Percentiles rank a stretch among this genome's conserved stretches.
Evolutionary conservation across 768 basidiomycete species (phyloP).

Genomic region (Pulveroboletus sp.): DNA sequence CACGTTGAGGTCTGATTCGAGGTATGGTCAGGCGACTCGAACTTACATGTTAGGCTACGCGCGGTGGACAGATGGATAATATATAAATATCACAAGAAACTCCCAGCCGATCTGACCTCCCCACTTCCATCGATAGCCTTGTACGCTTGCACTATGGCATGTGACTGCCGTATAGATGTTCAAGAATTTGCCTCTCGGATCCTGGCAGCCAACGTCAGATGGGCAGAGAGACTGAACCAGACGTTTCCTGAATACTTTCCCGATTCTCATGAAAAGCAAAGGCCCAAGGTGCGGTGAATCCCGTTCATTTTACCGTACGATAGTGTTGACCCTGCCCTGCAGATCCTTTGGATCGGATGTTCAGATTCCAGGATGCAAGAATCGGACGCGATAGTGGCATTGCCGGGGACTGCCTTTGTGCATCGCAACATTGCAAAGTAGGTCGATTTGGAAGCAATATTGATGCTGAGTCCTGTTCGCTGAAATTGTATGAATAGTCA

Average conservation of each 20-base stretch:
- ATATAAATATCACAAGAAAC: too few species aligned
- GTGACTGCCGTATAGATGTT: too few species aligned
- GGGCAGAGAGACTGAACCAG: slow-evolving; percentile 23
- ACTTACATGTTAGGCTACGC: too few species aligned
- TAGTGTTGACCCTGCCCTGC: not conserved
- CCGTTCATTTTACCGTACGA: not conserved
- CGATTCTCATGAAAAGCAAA: slow-evolving; percentile 4
- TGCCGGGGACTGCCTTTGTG: slow-evolving; percentile 80
- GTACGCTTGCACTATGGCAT: too few species aligned
- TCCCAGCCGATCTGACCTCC: too few species aligned
- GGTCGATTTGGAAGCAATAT: not conserved
- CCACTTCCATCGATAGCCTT: too few species aligned
- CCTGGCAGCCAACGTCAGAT: slow-evolving; percentile 12
- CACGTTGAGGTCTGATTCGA: too few species aligned
- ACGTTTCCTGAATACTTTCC: slow-evolving; percentile 23
- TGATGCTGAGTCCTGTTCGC: too few species aligned
- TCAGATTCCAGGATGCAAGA: slow-evolving; percentile 87
- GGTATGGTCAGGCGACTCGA: too few species aligned
- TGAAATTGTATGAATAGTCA: slow-evolving; percentile 47
- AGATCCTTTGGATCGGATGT: slow-evolving; percentile 81
- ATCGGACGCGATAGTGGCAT: slow-evolving; percentile 61
- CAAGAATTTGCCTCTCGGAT: not conserved
- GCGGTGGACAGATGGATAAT: too few species aligned
- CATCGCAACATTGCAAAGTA: slow-evolving; percentile 89
- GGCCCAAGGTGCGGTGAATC: slow-evolving; percentile 17